These are phyloP conservation scores for Perilla frutescens DNA, from an alignment of 257 asterid species.

Conservation along the genomic window DNA sequence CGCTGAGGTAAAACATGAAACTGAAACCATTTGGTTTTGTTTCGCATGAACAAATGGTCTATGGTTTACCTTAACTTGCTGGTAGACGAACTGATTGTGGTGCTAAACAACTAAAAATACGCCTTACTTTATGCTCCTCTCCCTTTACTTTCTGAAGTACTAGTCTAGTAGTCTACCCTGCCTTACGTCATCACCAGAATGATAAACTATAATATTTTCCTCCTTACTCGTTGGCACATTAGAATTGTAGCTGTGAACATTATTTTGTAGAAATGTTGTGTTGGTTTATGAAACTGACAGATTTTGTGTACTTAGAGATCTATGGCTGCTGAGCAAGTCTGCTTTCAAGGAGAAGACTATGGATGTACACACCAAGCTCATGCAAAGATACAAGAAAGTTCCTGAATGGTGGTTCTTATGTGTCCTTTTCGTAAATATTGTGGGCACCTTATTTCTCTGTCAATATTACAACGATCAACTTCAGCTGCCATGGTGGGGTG, in stretches of 20 bases:
- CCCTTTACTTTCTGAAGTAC: neutral
- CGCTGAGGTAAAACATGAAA: neutral
- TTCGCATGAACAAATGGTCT: neutral
- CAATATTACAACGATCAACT: constrained; percentile 70
- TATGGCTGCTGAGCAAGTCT: constrained; percentile 85
- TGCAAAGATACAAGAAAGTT: constrained; percentile 83
- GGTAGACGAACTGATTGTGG: neutral
- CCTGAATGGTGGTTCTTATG: constrained; percentile 94
- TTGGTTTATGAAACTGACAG: constrained; percentile 31
- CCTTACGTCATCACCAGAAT: neutral
- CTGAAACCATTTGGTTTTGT: neutral
- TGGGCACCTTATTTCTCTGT: constrained; percentile 69
- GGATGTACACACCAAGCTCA: constrained; percentile 89
- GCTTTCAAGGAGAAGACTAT: constrained; percentile 70
- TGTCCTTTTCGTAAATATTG: constrained; percentile 65
- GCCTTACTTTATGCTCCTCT: neutral
- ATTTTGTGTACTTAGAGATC: constrained; percentile 54
- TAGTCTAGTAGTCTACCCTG: neutral
- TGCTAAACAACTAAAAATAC: neutral
- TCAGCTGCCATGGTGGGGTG: constrained; percentile 99
- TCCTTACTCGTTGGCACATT: neutral
- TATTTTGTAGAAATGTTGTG: neutral
- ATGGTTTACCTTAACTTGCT: constrained; percentile 1
- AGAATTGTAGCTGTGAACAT: neutral
- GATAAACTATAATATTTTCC: neutral